Evolutionary conservation across 1,139 yeast species (phyloP).

Genomic region (Debaryomycetaceae sp.): DNA sequence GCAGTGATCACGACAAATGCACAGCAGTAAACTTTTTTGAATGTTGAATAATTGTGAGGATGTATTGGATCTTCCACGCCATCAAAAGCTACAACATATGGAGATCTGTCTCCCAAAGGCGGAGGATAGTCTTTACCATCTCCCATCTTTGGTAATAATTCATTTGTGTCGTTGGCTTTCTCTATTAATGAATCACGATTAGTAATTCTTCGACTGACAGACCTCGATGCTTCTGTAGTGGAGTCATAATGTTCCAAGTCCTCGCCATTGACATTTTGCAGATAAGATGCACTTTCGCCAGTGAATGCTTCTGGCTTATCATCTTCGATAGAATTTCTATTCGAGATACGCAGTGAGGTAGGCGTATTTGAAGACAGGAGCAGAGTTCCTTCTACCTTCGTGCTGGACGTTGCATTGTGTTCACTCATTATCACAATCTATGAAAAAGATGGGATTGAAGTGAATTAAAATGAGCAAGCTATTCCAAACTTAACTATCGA

Average conservation of each 20-base stretch:
- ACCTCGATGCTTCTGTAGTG: conserved; percentile 21
- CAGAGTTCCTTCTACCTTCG: neutral
- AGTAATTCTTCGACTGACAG: conserved; percentile 28
- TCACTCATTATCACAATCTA: neutral
- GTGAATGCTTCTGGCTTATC: neutral
- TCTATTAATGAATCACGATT: conserved; percentile 28
- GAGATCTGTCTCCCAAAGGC: conserved; percentile 28
- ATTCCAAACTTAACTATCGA: too few relatives aligned
- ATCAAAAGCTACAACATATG: conserved; percentile 39
- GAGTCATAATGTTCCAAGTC: conserved; percentile 21
- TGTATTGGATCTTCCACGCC: conserved; percentile 49
- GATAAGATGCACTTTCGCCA: neutral
- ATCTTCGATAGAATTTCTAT: neutral
- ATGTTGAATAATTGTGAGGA: conserved; percentile 46
- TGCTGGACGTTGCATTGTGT: neutral
- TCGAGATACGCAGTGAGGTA: neutral
- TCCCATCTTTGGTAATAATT: conserved; percentile 39
- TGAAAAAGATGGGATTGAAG: neutral
- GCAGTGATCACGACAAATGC: conserved; percentile 32
- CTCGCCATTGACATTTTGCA: neutral
- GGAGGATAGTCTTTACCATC: conserved; percentile 37
- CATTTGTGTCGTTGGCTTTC: conserved; percentile 22
- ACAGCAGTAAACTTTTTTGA: conserved; percentile 24
- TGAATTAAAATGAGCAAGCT: too few relatives aligned
- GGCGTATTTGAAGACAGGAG: neutral